These are phyloP conservation scores for Epichloe aotearoae DNA, from an alignment of 2,329 filamentous ascomycete genomes.

Conservation along the genomic window DNA sequence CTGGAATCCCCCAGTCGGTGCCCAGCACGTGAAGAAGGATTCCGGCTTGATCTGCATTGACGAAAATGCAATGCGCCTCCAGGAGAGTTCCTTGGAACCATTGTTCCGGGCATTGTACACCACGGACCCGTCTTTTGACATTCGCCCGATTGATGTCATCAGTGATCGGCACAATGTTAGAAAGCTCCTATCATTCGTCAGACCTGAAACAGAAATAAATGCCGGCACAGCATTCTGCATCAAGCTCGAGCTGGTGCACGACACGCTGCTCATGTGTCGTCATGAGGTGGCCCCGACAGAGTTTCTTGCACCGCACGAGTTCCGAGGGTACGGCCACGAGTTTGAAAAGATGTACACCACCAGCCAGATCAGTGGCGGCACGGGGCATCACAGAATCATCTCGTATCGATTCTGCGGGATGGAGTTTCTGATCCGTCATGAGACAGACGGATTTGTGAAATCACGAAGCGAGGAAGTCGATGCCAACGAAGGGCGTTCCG, in stretches of 20 bases:
- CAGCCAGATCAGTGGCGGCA: slow-evolving; percentile 20
- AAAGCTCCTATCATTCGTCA: slow-evolving; percentile 32
- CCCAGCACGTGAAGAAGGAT: slow-evolving; percentile 21
- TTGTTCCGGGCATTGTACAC: slow-evolving; percentile 30
- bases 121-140: slow-evolving; percentile 24
- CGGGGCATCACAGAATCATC: slow-evolving; percentile 32
- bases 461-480: too few species aligned
- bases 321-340: slow-evolving; percentile 28
- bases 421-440: slow-evolving; percentile 27
- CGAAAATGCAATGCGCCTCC: slow-evolving; percentile 31
- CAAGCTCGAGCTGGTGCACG: slow-evolving; percentile 22
- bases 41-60: slow-evolving; percentile 27
- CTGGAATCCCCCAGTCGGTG: slow-evolving; percentile 21
- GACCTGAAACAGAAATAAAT: slow-evolving; percentile 13
- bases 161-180: slow-evolving; percentile 34
- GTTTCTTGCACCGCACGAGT: slow-evolving; percentile 20
- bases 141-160: slow-evolving; percentile 26
- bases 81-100: slow-evolving; percentile 30
- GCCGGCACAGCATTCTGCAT: slow-evolving; percentile 26
- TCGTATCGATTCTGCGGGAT: slow-evolving; percentile 29
- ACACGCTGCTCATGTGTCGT: slow-evolving; percentile 26
- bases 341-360: slow-evolving; percentile 32
- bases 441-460: slow-evolving; percentile 28
- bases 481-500: slow-evolving; percentile 10
- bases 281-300: slow-evolving; percentile 15